Percentiles rank a stretch among this genome's conserved stretches.
Conservation (phyloP, 164 flowering plant species). For the Berberis thunbergii region DNA sequence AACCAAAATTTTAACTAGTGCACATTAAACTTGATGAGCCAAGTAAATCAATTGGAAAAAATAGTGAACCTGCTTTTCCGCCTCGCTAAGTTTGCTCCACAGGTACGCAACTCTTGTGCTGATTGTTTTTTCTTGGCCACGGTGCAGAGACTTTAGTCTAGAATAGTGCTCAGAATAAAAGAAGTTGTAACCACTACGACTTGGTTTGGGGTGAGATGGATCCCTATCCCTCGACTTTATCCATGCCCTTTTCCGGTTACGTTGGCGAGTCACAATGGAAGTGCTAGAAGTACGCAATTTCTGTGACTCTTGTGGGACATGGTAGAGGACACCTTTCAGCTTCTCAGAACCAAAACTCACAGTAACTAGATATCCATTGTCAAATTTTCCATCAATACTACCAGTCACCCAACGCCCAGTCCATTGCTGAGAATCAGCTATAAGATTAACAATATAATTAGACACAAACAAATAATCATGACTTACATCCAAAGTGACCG, state of each 20-base stretch:
- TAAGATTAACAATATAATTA: slow-evolving; percentile 7
- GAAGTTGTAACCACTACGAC: slow-evolving; percentile 57
- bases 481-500: background rate
- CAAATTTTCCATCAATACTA: slow-evolving; percentile 69
- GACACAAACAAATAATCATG: background rate
- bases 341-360: slow-evolving; percentile 46
- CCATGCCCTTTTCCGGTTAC: slow-evolving; percentile 35
- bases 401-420: slow-evolving; percentile 48
- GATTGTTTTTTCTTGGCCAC: slow-evolving; percentile 46
- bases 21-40: background rate
- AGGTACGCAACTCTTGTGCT: slow-evolving; percentile 44
- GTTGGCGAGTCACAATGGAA: slow-evolving; percentile 18
- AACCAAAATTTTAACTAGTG: background rate
- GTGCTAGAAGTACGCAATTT: slow-evolving; percentile 18
- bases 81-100: slow-evolving; percentile 54
- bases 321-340: slow-evolving; percentile 75
- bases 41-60: background rate
- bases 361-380: slow-evolving; percentile 65
- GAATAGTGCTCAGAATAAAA: slow-evolving; percentile 62
- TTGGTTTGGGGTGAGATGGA: slow-evolving; percentile 48
- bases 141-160: slow-evolving; percentile 33
- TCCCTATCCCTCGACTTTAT: slow-evolving; percentile 24
- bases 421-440: slow-evolving; percentile 30
- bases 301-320: slow-evolving; percentile 28
- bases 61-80: slow-evolving; percentile 49